Evolutionary conservation across 257 asterid genomes (phyloP).

Genomic region (Scutellaria barbata): DNA sequence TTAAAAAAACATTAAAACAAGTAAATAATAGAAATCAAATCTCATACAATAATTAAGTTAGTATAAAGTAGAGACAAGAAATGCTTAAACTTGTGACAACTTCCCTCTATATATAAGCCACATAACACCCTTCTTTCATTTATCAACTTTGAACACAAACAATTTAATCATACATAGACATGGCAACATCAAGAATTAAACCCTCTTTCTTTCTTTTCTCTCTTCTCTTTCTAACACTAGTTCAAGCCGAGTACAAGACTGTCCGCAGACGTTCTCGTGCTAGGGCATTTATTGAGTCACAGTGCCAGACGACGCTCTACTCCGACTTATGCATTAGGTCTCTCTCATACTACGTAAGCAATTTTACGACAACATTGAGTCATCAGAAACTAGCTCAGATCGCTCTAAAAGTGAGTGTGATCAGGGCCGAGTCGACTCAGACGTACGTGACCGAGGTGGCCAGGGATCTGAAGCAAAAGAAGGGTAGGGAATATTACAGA

Average conservation of each 20-base stretch:
- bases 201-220: conserved; percentile 37
- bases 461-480: conserved; percentile 38
- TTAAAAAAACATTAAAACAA: not conserved
- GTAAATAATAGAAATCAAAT: too few relatives aligned
- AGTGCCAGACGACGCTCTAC: conserved; percentile 55
- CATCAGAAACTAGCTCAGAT: conserved; percentile 55
- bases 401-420: conserved; percentile 59
- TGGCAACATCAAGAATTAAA: conserved; percentile 20
- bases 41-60: not conserved
- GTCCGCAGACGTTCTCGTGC: conserved; percentile 40
- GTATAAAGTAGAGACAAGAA: conserved; percentile 19
- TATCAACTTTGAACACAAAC: not conserved
- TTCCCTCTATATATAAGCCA: conserved; percentile 50
- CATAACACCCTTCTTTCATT: conserved; percentile 17
- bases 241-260: conserved; percentile 7
- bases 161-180: not conserved
- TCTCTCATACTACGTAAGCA: conserved; percentile 39
- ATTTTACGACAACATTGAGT: conserved; percentile 42
- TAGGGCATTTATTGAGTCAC: conserved; percentile 48
- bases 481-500: conserved; percentile 43
- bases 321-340: conserved; percentile 46
- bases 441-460: conserved; percentile 53
- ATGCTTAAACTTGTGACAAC: conserved; percentile 24
- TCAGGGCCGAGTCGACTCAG: conserved; percentile 52
- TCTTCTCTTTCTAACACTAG: conserved; percentile 33